These are phyloP conservation scores for Nothopassalora personata DNA, from an alignment of 2,329 filamentous ascomycete genomes.

Conservation along the genomic window DNA sequence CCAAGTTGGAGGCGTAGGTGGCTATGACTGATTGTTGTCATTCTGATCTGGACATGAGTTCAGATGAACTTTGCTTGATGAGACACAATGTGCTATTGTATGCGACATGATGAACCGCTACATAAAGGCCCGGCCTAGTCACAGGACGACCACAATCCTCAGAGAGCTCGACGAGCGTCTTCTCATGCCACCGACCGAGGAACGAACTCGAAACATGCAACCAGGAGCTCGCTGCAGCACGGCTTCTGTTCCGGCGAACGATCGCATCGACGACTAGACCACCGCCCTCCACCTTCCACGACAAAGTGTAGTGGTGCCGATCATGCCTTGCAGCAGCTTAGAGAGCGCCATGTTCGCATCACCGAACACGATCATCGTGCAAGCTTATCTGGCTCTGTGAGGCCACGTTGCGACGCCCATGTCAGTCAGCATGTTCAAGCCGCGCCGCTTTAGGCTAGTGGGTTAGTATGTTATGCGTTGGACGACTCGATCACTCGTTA, in stretches of 20 bases:
- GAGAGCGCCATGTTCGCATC: background rate
- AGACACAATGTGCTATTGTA: conserved; percentile 9
- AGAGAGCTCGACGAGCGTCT: background rate
- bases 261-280: background rate
- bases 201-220: background rate
- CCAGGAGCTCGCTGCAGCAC: background rate
- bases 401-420: background rate
- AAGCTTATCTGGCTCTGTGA: background rate
- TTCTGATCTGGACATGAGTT: conserved; percentile 11
- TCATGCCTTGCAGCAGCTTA: conserved; percentile 1
- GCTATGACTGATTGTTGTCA: conserved; percentile 27
- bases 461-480: background rate
- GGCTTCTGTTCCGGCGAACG: background rate
- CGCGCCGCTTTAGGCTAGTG: background rate
- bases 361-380: background rate
- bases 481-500: conserved; percentile 3
- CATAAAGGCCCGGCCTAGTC: conserved; percentile 1
- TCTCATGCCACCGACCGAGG: background rate
- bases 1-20: conserved; percentile 56
- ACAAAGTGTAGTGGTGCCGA: background rate
- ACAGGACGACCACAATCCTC: background rate
- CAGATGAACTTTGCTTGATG: conserved; percentile 15
- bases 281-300: background rate
- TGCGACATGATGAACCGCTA: conserved; percentile 9
- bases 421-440: conserved; percentile 1